Evolutionary conservation across 495 filamentous ascomycete genomes (phyloP).

Genomic region (Recurvomyces mirabilis): DNA sequence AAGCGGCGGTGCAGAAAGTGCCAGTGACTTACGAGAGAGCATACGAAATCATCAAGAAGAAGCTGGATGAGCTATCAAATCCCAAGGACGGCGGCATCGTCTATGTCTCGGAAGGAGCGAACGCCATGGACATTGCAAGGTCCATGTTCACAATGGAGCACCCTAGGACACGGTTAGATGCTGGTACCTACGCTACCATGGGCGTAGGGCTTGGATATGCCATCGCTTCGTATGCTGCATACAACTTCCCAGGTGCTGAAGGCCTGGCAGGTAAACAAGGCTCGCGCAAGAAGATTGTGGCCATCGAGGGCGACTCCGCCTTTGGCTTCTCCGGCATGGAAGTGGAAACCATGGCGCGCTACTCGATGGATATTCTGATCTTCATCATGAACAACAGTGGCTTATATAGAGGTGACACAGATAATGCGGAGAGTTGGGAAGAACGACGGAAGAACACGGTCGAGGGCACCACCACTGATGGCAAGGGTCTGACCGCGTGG

Average conservation of each 20-base stretch:
- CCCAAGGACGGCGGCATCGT: constrained; percentile 42
- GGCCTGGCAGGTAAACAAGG: constrained; percentile 18
- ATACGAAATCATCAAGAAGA: constrained; percentile 44
- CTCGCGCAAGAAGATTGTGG: constrained; percentile 49
- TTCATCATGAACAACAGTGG: constrained; percentile 57
- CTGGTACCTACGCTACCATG: constrained; percentile 58
- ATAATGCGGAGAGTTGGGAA: constrained; percentile 33
- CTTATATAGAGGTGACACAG: constrained; percentile 48
- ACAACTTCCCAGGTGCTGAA: constrained; percentile 35
- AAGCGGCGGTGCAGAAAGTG: constrained; percentile 25
- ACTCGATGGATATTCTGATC: constrained; percentile 49
- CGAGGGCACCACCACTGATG: constrained; percentile 26
- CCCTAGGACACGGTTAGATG: constrained; percentile 51
- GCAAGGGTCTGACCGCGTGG: constrained; percentile 39
- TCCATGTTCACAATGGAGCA: constrained; percentile 46
- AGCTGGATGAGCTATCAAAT: constrained; percentile 33
- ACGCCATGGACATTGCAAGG: constrained; percentile 59
- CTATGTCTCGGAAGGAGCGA: constrained; percentile 56
- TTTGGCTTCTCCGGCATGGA: constrained; percentile 55
- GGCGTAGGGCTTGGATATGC: constrained; percentile 56
- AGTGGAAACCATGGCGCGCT: constrained; percentile 55
- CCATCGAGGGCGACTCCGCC: constrained; percentile 51
- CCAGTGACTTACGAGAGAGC: constrained; percentile 46
- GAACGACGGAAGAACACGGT: constrained; percentile 34
- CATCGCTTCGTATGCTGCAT: constrained; percentile 50